Conservation (phyloP, 164 flowering plant species). For the Macadamia tetraphylla region DNA sequence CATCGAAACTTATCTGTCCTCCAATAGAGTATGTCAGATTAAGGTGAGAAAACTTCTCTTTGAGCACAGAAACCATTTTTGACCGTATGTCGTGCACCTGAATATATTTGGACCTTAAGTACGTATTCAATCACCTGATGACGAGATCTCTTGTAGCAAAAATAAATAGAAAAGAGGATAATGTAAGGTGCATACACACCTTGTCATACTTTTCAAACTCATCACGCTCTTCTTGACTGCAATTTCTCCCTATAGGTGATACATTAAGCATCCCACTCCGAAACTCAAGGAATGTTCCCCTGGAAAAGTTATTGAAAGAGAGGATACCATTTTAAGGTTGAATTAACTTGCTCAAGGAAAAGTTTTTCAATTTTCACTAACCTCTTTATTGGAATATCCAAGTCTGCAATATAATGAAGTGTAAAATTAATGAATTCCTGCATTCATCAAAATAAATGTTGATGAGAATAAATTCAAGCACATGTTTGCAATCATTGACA, state of each 20-base stretch:
- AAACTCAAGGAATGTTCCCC: constrained; percentile 97
- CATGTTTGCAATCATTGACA: no score
- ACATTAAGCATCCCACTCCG: constrained; percentile 97
- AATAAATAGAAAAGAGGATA: no score
- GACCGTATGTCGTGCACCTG: constrained; percentile 82
- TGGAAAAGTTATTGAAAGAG: constrained; percentile 13
- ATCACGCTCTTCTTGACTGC: constrained; percentile 96
- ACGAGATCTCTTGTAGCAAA: no score
- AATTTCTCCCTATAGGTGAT: constrained; percentile 95
- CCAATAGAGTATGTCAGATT: constrained; percentile 95
- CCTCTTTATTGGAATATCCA: constrained; percentile 98
- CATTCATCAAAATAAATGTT: no score
- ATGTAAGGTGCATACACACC: constrained; percentile 32
- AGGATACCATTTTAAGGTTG: background rate
- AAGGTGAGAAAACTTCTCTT: constrained; percentile 83
- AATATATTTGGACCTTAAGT: constrained; percentile 4
- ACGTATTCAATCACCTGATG: background rate
- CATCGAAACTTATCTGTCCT: constrained; percentile 98
- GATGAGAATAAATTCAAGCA: background rate
- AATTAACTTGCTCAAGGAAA: background rate
- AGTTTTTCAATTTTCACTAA: constrained; percentile 19
- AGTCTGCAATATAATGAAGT: constrained; percentile 71
- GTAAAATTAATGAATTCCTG: no score
- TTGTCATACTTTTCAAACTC: constrained; percentile 93
- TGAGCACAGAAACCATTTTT: constrained; percentile 79